A percentile compares a stretch with the other conserved stretches of the same genome.
These are phyloP conservation scores for Ustilago cynodontis DNA, from an alignment of 1,284 basidiomycete species.

Conservation along the genomic window DNA sequence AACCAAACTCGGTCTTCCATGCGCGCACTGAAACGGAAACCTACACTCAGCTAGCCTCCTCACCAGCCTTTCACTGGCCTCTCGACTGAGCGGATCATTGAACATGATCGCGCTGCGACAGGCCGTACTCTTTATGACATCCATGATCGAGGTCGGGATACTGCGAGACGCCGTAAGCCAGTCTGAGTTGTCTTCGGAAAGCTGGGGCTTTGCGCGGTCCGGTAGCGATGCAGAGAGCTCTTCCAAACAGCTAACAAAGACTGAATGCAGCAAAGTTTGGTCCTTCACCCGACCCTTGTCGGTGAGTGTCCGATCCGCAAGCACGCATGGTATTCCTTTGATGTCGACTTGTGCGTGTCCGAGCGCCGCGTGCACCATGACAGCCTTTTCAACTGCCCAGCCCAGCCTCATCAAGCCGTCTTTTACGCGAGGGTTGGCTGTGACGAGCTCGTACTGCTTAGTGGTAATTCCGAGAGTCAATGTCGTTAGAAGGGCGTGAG, in stretches of 20 bases:
- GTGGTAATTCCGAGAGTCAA: slow-evolving; percentile 24
- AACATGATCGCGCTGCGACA: slow-evolving; percentile 76
- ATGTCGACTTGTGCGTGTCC: slow-evolving; percentile 45
- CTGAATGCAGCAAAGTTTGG: not conserved
- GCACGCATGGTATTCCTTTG: slow-evolving; percentile 21
- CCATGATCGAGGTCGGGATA: slow-evolving; percentile 23
- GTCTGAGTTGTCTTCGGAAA: not conserved
- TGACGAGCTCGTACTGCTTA: slow-evolving; percentile 24
- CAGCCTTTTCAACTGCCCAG: slow-evolving; percentile 13
- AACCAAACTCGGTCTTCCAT: slow-evolving; percentile 74
- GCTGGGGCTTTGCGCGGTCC: not conserved
- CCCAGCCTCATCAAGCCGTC: slow-evolving; percentile 15
- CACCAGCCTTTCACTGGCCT: slow-evolving; percentile 81
- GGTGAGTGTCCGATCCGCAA: slow-evolving; percentile 19
- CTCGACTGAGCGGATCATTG: slow-evolving; percentile 80
- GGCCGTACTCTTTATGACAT: slow-evolving; percentile 31
- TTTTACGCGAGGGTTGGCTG: not conserved
- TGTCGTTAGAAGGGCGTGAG: not conserved
- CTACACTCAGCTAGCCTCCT: slow-evolving; percentile 77
- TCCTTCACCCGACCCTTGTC: slow-evolving; percentile 26
- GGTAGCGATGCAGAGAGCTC: not conserved
- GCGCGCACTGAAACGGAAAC: slow-evolving; percentile 93
- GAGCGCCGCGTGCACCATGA: slow-evolving; percentile 19
- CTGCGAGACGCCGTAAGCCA: slow-evolving; percentile 12
- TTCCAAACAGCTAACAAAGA: slow-evolving; percentile 19